Conservation (phyloP, 2,329 filamentous ascomycete genomes). For the Zymoseptoria passerinii region DNA sequence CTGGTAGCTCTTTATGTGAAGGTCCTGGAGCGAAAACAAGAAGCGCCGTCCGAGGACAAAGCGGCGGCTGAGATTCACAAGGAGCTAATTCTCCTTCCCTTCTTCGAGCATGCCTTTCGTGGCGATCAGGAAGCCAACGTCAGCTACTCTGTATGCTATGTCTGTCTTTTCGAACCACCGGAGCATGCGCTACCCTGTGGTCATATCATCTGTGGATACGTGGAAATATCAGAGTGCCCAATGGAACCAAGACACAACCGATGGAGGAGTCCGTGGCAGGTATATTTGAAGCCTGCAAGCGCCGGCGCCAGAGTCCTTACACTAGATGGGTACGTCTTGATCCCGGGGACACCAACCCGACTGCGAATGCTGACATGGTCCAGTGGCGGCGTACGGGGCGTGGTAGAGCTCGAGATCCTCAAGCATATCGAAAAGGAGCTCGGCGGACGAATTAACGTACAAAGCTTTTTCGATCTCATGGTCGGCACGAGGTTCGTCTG, state of each 20-base stretch:
- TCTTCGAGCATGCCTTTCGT: constrained; percentile 18
- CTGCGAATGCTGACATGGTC: not conserved
- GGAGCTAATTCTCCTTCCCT: constrained; percentile 12
- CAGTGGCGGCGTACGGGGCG: constrained; percentile 38
- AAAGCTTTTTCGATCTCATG: constrained; percentile 40
- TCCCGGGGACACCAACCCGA: not conserved
- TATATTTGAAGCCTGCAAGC: constrained; percentile 28
- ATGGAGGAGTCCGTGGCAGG: not conserved
- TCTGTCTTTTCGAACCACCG: constrained; percentile 33
- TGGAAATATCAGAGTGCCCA: constrained; percentile 19
- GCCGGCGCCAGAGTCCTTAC: constrained; percentile 34
- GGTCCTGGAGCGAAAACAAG: not conserved
- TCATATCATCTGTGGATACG: constrained; percentile 33
- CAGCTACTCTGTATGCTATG: constrained; percentile 38
- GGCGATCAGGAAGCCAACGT: constrained; percentile 16
- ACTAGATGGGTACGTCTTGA: constrained; percentile 35
- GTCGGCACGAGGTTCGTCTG: constrained; percentile 30
- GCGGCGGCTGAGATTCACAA: constrained; percentile 11
- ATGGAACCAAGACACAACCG: constrained; percentile 8
- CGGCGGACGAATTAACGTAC: constrained; percentile 31
- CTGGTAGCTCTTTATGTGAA: not conserved
- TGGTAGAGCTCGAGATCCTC: constrained; percentile 36
- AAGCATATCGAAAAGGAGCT: constrained; percentile 30
- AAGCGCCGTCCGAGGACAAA: constrained; percentile 6
- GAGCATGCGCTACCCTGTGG: constrained; percentile 36